Evolutionary conservation across 148 eudicot species (phyloP).

Genomic region (Hydrangea macrophylla): DNA sequence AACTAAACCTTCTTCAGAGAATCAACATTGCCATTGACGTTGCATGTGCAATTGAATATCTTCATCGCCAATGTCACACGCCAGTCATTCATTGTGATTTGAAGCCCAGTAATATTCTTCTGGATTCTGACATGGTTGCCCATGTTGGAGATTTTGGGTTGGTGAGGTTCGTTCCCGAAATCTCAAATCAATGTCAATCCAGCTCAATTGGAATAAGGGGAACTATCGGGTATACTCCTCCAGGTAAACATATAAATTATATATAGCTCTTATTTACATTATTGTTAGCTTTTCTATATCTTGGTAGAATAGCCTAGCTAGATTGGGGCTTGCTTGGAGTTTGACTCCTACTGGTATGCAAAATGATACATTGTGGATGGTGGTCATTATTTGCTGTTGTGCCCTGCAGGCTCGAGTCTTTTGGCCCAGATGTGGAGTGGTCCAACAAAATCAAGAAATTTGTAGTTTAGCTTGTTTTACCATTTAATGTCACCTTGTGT

Average conservation of each 20-base stretch:
- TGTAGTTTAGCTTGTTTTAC: too few relatives aligned
- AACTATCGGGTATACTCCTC: not conserved
- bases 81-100: conserved; percentile 14
- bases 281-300: too few relatives aligned
- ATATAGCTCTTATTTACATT: too few relatives aligned
- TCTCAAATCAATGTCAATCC: not conserved
- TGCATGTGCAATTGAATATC: conserved; percentile 11
- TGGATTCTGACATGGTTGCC: conserved; percentile 10
- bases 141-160: conserved; percentile 16
- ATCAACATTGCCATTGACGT: conserved; percentile 4
- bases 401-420: too few relatives aligned
- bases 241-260: not conserved
- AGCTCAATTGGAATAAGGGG: conserved; percentile 5
- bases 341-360: too few relatives aligned
- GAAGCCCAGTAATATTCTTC: conserved; percentile 12
- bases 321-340: too few relatives aligned
- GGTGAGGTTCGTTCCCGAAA: not conserved
- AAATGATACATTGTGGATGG: too few relatives aligned
- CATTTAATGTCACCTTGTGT: too few relatives aligned
- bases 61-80: not conserved
- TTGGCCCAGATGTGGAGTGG: too few relatives aligned
- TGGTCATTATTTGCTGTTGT: too few relatives aligned
- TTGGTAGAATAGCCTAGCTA: too few relatives aligned
- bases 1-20: conserved; percentile 7
- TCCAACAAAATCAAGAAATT: too few relatives aligned